Base-by-base conservation (phyloP, 257 asterid genomes). In the Asclepias syriaca region DNA sequence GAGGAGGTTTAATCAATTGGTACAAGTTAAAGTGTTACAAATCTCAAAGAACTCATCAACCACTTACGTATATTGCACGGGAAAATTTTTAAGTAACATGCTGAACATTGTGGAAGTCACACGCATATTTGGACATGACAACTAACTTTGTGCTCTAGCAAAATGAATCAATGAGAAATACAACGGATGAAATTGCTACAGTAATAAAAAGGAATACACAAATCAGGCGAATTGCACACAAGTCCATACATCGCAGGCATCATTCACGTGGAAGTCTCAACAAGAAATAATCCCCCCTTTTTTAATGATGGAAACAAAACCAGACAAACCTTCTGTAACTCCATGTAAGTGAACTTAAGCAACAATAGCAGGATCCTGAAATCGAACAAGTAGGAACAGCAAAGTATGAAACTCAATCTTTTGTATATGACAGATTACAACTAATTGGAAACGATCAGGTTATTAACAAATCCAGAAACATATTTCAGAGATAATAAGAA, bases 281-380 rank as follows among this genome's bases (percentile, higher is more conserved):
- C 67, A 73, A 60, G 77, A 37, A 46, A 71, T 3, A 53, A 65
- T 39, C 66, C n/a, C n/a, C 4, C 39, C 40, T 34, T 34, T 21
- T 21, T 66, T 19, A 45, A 64, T 63, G 59, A 46, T 57, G 9
- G 16, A 8, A 75, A 50, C 12, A 69, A 43, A 40, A 70, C 53
- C 54, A 77, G 66, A 61, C 72, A 69, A 49, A 49, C 50, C 66
- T 67, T 77, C 32, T 11, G 54, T 32, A 68, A 50, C 77, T 70
- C 71, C 45, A 63, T 51, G 16, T 12, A 37, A 48, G 19, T 55
- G 74, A 40, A 14, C 48, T 67, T 70, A 81, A 29, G 76, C 83
- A 72, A 57, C 79, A 61, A 81, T 78, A 27, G 83, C 24, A 22
- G 85, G 83, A 64, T 81, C 85, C 83, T 81, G 80, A 72, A 69